Conservation (phyloP, 371 early-diverging fungal genomes). For the Sporodiniella umbellata region DNA sequence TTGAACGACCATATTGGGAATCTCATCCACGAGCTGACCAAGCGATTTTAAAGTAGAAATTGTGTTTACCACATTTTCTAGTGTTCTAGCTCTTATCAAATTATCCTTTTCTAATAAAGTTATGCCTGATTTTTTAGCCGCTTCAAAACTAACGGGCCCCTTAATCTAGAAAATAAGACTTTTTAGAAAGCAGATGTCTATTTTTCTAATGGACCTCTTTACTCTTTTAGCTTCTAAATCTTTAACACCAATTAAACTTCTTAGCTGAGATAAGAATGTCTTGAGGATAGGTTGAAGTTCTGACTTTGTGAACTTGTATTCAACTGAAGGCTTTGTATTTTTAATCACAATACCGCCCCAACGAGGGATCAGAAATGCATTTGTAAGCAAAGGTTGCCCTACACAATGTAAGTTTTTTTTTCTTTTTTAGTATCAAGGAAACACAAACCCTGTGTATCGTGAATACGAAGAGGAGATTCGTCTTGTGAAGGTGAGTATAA, state of each 20-base stretch:
- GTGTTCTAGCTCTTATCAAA: slow-evolving; percentile 60
- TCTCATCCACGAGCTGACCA: slow-evolving; percentile 68
- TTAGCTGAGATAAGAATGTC: slow-evolving; percentile 75
- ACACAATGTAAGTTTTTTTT: neutral
- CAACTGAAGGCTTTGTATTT: slow-evolving; percentile 45
- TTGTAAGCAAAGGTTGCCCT: slow-evolving; percentile 46
- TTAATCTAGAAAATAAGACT: neutral
- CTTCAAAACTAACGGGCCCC: slow-evolving; percentile 12
- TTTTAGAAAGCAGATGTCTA: too few species aligned
- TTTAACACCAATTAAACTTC: slow-evolving; percentile 76
- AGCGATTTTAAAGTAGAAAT: slow-evolving; percentile 77
- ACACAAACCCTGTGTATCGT: slow-evolving; percentile 45
- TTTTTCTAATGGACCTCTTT: neutral
- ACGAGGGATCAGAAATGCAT: slow-evolving; percentile 86
- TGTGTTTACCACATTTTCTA: slow-evolving; percentile 70
- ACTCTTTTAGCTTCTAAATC: slow-evolving; percentile 20
- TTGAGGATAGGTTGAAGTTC: slow-evolving; percentile 74
- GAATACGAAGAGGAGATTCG: slow-evolving; percentile 69
- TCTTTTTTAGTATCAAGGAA: too few species aligned
- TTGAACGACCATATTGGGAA: slow-evolving; percentile 89
- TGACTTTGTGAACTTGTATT: slow-evolving; percentile 30
- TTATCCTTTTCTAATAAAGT: slow-evolving; percentile 74
- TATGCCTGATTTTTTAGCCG: slow-evolving; percentile 25
- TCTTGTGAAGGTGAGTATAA: slow-evolving; percentile 73
- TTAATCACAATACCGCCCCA: slow-evolving; percentile 90